phyloP scores from a whole-genome alignment of 192 early-diverging fungal genomes.

The Phlyctochytrium bullatum region DNA sequence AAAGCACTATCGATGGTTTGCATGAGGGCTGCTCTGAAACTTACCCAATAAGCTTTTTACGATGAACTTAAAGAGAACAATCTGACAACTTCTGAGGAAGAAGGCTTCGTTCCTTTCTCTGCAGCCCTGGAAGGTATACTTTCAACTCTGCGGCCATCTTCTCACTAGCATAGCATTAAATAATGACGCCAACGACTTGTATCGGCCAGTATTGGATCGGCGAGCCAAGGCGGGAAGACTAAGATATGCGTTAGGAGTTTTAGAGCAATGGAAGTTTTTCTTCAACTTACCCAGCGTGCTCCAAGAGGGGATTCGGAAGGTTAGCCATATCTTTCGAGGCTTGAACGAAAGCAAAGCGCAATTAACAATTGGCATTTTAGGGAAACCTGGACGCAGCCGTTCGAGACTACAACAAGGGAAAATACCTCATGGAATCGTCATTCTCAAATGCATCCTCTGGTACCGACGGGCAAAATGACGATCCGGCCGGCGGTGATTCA shows the following conservation, averaged over 20 bases:
- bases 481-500: background rate
- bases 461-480: conserved; percentile 5
- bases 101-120: conserved; percentile 74
- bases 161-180: conserved; percentile 44
- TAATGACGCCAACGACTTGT: conserved; percentile 74
- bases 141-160: background rate
- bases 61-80: conserved; percentile 87
- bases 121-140: conserved; percentile 64
- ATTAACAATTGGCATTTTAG: conserved; percentile 33
- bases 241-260: conserved; percentile 80
- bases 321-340: conserved; percentile 30
- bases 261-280: conserved; percentile 96
- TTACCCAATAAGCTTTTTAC: conserved; percentile 53
- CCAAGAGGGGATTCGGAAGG: conserved; percentile 78
- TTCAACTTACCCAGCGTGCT: conserved; percentile 93
- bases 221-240: conserved; percentile 86
- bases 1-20: conserved; percentile 89
- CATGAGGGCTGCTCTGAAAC: conserved; percentile 11
- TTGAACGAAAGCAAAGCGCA: background rate
- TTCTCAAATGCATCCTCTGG: conserved; percentile 19
- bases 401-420: conserved; percentile 95
- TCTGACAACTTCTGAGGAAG: conserved; percentile 74
- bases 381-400: conserved; percentile 86
- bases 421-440: conserved; percentile 67
- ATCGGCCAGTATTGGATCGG: conserved; percentile 81